A percentile compares a stretch with the other conserved stretches of the same genome.
Evolutionary conservation across 148 eudicot genomes (phyloP).

Genomic region (Polygonum aviculare): DNA sequence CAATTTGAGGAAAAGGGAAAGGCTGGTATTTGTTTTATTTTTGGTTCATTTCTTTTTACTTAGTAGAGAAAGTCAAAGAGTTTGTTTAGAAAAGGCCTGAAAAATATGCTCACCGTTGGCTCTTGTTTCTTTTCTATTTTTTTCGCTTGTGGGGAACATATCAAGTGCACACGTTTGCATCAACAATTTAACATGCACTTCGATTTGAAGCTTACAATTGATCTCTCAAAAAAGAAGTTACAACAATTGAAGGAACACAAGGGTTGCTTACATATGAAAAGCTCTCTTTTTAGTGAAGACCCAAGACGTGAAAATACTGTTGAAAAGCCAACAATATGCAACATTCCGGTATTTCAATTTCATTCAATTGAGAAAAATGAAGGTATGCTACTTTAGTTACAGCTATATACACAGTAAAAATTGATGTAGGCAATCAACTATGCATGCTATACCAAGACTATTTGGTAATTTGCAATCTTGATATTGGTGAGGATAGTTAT

Average conservation of each 20-base stretch:
- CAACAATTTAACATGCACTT: background rate
- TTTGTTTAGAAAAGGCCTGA: conserved; percentile 2
- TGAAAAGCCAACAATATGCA: background rate
- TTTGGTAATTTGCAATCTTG: background rate
- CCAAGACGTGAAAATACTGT: no score
- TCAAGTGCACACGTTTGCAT: background rate
- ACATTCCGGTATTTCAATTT: background rate
- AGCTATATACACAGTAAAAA: background rate
- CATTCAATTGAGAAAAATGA: background rate
- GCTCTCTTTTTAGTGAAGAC: no score
- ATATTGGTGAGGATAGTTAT: background rate
- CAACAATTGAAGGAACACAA: background rate
- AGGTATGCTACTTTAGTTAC: no score
- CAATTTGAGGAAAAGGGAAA: background rate
- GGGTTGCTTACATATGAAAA: no score
- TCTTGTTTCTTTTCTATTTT: background rate
- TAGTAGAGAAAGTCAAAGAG: conserved; percentile 10
- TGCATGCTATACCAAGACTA: background rate
- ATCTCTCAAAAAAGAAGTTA: background rate
- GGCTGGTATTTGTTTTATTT: background rate
- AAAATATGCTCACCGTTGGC: background rate
- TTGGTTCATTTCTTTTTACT: background rate
- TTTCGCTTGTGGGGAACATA: background rate
- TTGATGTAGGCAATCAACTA: background rate
- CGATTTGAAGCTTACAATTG: no score